Evolutionary conservation across 2,329 filamentous ascomycete species (phyloP).

Genomic region (Neonectria sp.): DNA sequence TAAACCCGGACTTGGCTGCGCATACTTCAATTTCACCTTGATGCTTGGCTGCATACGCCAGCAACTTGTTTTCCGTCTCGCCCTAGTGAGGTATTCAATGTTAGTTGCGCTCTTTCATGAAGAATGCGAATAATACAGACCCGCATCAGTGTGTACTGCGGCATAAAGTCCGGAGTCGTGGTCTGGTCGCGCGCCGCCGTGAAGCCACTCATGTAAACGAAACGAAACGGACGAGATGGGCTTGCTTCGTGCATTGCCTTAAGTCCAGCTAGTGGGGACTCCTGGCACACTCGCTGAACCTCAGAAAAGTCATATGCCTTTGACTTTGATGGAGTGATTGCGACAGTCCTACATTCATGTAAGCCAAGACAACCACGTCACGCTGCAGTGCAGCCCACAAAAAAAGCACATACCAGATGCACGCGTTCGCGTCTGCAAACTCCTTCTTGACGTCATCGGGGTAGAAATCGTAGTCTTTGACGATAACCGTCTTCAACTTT

Average conservation of each 20-base stretch:
- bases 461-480: slow-evolving; percentile 59
- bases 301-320: slow-evolving; percentile 52
- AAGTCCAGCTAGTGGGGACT: slow-evolving; percentile 50
- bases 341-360: slow-evolving; percentile 50
- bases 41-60: background rate
- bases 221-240: slow-evolving; percentile 56
- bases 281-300: slow-evolving; percentile 58
- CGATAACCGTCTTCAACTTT: slow-evolving; percentile 58
- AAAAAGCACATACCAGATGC: slow-evolving; percentile 56
- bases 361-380: background rate
- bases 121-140: slow-evolving; percentile 50
- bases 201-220: slow-evolving; percentile 65
- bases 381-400: background rate
- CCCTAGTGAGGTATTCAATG: slow-evolving; percentile 53
- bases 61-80: slow-evolving; percentile 57
- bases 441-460: slow-evolving; percentile 56
- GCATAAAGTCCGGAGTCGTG: slow-evolving; percentile 56
- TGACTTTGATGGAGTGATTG: slow-evolving; percentile 57
- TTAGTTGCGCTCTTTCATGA: background rate
- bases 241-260: slow-evolving; percentile 53
- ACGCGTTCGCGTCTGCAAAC: slow-evolving; percentile 58
- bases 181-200: slow-evolving; percentile 60
- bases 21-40: background rate
- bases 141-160: slow-evolving; percentile 62
- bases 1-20: background rate